Conservation (phyloP, 441 rosid genomes). For the Adansonia madagascariensis region DNA sequence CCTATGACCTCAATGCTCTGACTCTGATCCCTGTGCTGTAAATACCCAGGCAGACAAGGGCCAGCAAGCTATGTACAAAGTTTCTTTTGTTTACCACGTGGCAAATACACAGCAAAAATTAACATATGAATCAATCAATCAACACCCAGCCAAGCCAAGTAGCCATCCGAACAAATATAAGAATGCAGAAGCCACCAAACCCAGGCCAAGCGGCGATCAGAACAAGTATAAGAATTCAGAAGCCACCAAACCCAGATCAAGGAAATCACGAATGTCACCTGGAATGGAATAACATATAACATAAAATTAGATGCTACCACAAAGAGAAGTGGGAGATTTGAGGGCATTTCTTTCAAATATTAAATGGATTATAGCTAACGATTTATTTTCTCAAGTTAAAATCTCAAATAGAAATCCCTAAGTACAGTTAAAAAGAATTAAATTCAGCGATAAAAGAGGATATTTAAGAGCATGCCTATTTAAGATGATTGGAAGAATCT, state of each 20-base stretch:
- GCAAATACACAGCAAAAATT: constrained; percentile 31
- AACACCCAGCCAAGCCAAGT: constrained; percentile 19
- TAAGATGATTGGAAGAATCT: constrained; percentile 11
- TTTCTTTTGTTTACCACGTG: constrained; percentile 22
- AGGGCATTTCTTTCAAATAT: too few relatives aligned
- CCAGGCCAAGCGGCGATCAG: neutral
- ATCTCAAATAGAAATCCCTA: neutral
- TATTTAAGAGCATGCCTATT: constrained; percentile 12
- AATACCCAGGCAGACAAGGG: constrained; percentile 23
- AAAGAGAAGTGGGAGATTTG: too few relatives aligned
- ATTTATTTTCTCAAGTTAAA: too few relatives aligned
- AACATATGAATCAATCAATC: constrained; percentile 31
- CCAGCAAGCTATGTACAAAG: constrained; percentile 48
- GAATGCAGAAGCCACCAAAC: constrained; percentile 39
- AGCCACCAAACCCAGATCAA: constrained; percentile 37
- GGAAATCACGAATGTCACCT: constrained; percentile 39
- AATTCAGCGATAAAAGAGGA: neutral
- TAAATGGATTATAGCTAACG: too few relatives aligned
- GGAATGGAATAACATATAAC: constrained; percentile 15
- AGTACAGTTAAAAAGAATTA: neutral
- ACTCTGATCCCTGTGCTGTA: constrained; percentile 5
- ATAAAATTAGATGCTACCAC: neutral
- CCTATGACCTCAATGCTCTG: constrained; percentile 37
- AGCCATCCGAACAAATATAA: constrained; percentile 18
- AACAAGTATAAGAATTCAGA: constrained; percentile 27